Evolutionary conservation across 2,329 filamentous ascomycete genomes (phyloP), one percentile per base, ranked within the genome.

Genomic region (Botrytis byssoidea): DNA sequence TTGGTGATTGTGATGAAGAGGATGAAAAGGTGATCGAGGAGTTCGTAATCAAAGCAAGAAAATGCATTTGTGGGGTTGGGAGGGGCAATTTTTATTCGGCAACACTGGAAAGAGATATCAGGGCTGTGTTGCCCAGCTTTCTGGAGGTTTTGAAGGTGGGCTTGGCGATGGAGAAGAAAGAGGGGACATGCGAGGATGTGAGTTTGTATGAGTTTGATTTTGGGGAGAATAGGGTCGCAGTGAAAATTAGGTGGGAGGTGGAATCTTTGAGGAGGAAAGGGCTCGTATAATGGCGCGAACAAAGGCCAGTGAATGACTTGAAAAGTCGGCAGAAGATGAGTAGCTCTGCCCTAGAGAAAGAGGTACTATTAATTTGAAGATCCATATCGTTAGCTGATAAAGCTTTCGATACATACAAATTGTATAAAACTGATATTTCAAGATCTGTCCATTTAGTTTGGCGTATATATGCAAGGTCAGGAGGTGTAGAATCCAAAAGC

Each of bases 41-140:
- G 42, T 65, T 65, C 22, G 35, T 65, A 6, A 22, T n/a, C 5
- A 46, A 48, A 46, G n/a, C 63, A 10, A 32, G 42, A 12, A 46
- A 65, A 65, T 35, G 32, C 2, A 48, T 65, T 16, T 46, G 42
- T 65, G 42, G 63, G 10, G 44, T 46, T 48, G 63, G 63, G 29
- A 66, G 63, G 29, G 63, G 63, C 29, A 66, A 66, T 48, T 3
- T 66, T 32, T 66, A 48, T 48, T 66, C 12, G 20, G 63, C 42
- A 3, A 48, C 29, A 22, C 35, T 66, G 42, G 63, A 37, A 12
- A 48, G 42, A 6, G 29, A 66, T n/a, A 48, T 66, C 25, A 46
- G 1, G 42, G 29, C n/a, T 25, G 10, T 35, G 1, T 18, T 66
- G 20, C 20, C 29, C 8, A 66, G 63, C 25, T 48, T 66, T 8